phyloP scores from a whole-genome alignment of 176 grass and related monocot genomes.

The Raddia guianensis region DNA sequence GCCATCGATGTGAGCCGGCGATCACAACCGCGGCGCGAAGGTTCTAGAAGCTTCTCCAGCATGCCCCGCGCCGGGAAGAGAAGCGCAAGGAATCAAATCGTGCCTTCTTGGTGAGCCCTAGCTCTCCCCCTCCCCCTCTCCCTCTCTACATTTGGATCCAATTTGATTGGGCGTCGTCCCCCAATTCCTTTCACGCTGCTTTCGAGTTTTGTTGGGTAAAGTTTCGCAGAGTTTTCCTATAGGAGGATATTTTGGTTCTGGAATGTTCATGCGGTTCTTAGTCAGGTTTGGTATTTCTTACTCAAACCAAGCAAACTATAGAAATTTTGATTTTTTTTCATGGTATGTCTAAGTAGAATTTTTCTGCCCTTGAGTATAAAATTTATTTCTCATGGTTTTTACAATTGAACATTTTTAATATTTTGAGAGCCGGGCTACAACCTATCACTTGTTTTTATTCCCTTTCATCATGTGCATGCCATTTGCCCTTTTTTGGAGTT shows the following conservation, averaged over 20 bases:
- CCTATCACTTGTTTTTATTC: too few relatives aligned
- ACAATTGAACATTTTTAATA: too few relatives aligned
- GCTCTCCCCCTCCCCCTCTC: neutral
- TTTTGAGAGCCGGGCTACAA: too few relatives aligned
- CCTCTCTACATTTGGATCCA: neutral
- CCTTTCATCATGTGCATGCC: too few relatives aligned
- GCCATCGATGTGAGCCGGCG: constrained; percentile 19
- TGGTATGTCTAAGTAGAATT: too few relatives aligned
- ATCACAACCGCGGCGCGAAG: constrained; percentile 9
- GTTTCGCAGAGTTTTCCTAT: neutral
- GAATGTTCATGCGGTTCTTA: too few relatives aligned
- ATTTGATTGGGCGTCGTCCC: constrained; percentile 10
- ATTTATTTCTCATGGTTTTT: too few relatives aligned
- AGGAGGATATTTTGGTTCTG: neutral
- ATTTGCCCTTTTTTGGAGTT: too few relatives aligned
- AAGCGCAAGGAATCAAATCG: neutral
- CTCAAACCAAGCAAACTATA: too few relatives aligned
- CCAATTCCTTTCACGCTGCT: neutral
- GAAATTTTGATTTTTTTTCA: too few relatives aligned
- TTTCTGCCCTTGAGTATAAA: too few relatives aligned
- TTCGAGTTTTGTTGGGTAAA: neutral
- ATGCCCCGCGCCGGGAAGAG: neutral
- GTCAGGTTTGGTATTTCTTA: too few relatives aligned
- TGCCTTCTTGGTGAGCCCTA: constrained; percentile 1
- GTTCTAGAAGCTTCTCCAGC: constrained; percentile 7